Evolutionary conservation across 306 rosid genomes (phyloP).

Genomic region (Biancaea sappan): DNA sequence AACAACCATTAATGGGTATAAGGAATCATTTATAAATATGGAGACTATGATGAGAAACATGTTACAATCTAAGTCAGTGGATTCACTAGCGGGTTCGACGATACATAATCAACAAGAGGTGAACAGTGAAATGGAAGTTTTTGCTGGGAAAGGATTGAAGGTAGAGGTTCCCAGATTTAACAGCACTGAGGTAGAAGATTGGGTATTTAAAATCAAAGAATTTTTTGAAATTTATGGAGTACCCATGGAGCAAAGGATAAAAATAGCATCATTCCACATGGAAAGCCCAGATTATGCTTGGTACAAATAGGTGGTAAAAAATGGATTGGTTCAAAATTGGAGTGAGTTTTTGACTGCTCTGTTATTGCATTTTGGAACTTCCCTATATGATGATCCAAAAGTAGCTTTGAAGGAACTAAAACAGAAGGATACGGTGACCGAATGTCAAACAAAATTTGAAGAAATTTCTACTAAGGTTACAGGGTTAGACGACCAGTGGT

Average conservation of each 20-base stretch:
- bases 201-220: not conserved
- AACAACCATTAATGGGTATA: too few species aligned
- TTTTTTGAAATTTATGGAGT: too few species aligned
- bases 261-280: not conserved
- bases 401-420: not conserved
- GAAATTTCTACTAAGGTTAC: not conserved
- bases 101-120: too few species aligned
- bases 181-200: not conserved
- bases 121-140: too few species aligned
- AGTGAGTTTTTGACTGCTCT: not conserved
- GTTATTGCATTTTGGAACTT: not conserved
- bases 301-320: not conserved
- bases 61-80: too few species aligned
- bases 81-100: too few species aligned
- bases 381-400: not conserved
- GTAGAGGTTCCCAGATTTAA: too few species aligned
- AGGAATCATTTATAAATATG: too few species aligned
- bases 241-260: not conserved
- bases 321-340: not conserved
- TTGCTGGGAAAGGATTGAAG: too few species aligned
- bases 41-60: too few species aligned
- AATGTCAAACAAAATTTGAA: not conserved
- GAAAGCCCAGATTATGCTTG: not conserved
- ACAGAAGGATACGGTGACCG: not conserved
- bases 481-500: not conserved